phyloP scores from a whole-genome alignment of 352 stramenopile genomes.

The Hyaloperonospora arabidopsidis region DNA sequence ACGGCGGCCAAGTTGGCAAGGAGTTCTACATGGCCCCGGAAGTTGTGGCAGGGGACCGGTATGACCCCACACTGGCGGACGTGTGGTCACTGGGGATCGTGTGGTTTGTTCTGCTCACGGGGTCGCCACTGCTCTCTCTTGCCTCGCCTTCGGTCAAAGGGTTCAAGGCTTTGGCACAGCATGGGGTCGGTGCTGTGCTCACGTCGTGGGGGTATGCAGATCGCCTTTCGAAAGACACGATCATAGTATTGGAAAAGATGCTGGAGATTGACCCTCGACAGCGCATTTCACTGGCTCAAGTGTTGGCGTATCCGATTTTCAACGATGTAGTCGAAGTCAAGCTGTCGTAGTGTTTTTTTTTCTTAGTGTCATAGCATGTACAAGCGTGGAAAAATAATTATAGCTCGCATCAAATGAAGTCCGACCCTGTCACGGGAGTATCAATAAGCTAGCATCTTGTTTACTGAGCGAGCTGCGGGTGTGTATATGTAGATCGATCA shows the following conservation, averaged over 20 bases:
- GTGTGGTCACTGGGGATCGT: conserved; percentile 64
- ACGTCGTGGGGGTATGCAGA: conserved; percentile 22
- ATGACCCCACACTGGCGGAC: conserved; percentile 42
- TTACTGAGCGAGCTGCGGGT: no score
- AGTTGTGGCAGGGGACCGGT: conserved; percentile 30
- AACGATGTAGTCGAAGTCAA: not conserved
- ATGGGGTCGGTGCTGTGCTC: conserved; percentile 29
- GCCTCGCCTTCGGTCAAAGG: conserved; percentile 26
- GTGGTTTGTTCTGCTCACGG: conserved; percentile 59
- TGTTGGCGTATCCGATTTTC: conserved; percentile 7
- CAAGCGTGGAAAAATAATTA: no score
- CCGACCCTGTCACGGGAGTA: no score
- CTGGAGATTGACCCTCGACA: conserved; percentile 22
- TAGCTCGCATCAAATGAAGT: no score
- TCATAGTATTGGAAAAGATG: conserved; percentile 26
- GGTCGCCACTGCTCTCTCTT: conserved; percentile 38
- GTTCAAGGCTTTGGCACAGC: conserved; percentile 15
- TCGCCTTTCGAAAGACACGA: conserved; percentile 11
- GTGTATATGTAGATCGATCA: no score
- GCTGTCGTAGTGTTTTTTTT: not conserved
- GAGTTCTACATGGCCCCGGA: conserved; percentile 65
- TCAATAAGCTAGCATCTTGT: no score
- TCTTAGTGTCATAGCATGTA: not conserved
- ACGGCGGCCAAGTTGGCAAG: conserved; percentile 41
- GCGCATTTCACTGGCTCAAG: conserved; percentile 15